Evolutionary conservation across 768 basidiomycete genomes (phyloP).

Genomic region (Suillus paluster): DNA sequence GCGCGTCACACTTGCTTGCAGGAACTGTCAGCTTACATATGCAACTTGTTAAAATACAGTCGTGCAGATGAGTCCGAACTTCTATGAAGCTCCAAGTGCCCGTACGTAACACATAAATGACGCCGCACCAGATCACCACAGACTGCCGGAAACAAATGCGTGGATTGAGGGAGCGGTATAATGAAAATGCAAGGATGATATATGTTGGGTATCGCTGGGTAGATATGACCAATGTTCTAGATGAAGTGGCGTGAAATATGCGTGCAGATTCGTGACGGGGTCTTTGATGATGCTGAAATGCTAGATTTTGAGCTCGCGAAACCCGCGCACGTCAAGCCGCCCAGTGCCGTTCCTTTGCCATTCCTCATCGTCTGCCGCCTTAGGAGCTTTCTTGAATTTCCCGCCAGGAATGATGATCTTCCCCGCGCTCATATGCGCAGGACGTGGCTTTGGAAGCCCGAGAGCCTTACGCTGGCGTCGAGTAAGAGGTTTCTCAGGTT

Average conservation of each 20-base stretch:
- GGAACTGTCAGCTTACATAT: no score
- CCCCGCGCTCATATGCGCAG: constrained; percentile 49
- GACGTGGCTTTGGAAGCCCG: constrained; percentile 62
- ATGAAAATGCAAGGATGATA: constrained; percentile 3
- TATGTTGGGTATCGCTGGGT: constrained; percentile 7
- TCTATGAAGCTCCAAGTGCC: constrained; percentile 8
- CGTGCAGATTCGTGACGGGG: constrained; percentile 13
- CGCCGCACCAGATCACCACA: background rate
- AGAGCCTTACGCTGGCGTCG: constrained; percentile 70
- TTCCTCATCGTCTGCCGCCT: constrained; percentile 44
- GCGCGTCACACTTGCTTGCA: no score
- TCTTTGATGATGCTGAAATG: background rate
- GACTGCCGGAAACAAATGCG: constrained; percentile 1
- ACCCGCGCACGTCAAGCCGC: constrained; percentile 75
- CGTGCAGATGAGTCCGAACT: background rate
- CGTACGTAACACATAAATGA: background rate
- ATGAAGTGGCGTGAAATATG: constrained; percentile 7
- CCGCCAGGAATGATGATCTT: constrained; percentile 70
- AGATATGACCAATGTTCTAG: constrained; percentile 9
- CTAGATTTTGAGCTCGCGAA: constrained; percentile 76
- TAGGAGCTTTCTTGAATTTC: constrained; percentile 40
- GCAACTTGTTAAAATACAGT: background rate
- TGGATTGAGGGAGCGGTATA: background rate
- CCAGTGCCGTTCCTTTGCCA: constrained; percentile 76
- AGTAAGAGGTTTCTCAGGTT: constrained; percentile 53